Evolutionary conservation across 129 eudicot species (phyloP).

Genomic region (Artemisia argyi): DNA sequence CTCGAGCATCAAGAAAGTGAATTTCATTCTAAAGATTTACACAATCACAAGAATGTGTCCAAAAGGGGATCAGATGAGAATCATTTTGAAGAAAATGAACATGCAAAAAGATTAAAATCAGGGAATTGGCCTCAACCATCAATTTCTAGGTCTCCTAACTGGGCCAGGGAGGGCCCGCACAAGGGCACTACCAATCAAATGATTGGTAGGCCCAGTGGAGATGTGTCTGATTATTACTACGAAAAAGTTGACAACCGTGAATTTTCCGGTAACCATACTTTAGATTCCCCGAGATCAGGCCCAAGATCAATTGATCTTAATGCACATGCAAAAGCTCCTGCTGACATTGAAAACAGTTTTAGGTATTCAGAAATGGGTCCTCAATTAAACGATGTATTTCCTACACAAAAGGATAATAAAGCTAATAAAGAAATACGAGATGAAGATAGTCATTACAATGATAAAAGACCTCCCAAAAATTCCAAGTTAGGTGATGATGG

Average conservation of each 20-base stretch:
- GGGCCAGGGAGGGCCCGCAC: slow-evolving; percentile 38
- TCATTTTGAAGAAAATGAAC: slow-evolving; percentile 45
- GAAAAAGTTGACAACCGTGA: slow-evolving; percentile 38
- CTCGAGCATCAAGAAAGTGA: slow-evolving; percentile 38
- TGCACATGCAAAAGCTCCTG: slow-evolving; percentile 43
- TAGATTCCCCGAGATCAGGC: slow-evolving; percentile 51
- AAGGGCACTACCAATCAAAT: slow-evolving; percentile 25
- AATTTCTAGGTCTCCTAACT: slow-evolving; percentile 39
- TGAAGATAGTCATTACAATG: slow-evolving; percentile 39
- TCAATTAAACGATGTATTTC: slow-evolving; percentile 21
- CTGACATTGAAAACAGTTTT: slow-evolving; percentile 32
- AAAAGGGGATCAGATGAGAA: slow-evolving; percentile 55
- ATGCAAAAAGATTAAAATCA: slow-evolving; percentile 52
- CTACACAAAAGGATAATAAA: slow-evolving; percentile 9
- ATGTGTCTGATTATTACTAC: slow-evolving; percentile 42
- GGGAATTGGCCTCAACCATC: slow-evolving; percentile 36
- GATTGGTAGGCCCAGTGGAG: slow-evolving; percentile 30
- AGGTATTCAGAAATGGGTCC: slow-evolving; percentile 43
- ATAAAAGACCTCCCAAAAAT: slow-evolving; percentile 46
- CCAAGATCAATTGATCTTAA: slow-evolving; percentile 44
- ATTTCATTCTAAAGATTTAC: slow-evolving; percentile 17
- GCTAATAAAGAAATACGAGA: slow-evolving; percentile 9
- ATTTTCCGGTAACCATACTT: slow-evolving; percentile 34
- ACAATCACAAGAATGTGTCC: slow-evolving; percentile 33
- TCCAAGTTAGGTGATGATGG: slow-evolving; percentile 16